Conservation (phyloP, 1,284 basidiomycete genomes). For the Tausonia pullulans region DNA sequence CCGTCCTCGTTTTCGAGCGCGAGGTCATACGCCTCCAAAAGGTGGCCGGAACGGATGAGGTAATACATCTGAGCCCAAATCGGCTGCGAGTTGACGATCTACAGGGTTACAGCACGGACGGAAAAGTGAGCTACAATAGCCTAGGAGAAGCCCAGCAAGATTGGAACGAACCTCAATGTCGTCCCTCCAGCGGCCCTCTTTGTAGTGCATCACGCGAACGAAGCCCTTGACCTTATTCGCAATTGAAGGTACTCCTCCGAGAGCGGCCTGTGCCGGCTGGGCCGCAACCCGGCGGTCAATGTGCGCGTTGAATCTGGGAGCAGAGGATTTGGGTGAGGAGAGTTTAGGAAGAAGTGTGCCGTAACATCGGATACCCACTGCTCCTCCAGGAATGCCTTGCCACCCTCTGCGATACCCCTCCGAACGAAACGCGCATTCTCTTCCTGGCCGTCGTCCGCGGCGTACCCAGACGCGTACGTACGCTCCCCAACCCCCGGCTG, state of each 20-base stretch:
- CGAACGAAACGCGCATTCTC: slow-evolving; percentile 22
- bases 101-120: slow-evolving; percentile 6
- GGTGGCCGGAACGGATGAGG: slow-evolving; percentile 75
- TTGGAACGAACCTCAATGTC: slow-evolving; percentile 56
- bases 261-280: slow-evolving; percentile 68
- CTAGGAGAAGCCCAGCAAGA: background rate
- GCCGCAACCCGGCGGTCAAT: slow-evolving; percentile 76
- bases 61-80: slow-evolving; percentile 90
- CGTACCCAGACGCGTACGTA: slow-evolving; percentile 8
- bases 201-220: slow-evolving; percentile 64
- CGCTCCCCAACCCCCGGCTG: slow-evolving; percentile 17
- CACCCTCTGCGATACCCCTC: slow-evolving; percentile 24
- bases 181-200: slow-evolving; percentile 71
- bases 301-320: slow-evolving; percentile 57
- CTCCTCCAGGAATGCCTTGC: slow-evolving; percentile 44
- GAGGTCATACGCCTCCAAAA: slow-evolving; percentile 66
- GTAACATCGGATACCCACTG: slow-evolving; percentile 32
- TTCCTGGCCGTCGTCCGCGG: slow-evolving; percentile 2
- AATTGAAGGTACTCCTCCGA: slow-evolving; percentile 85
- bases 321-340: too few relatives aligned
- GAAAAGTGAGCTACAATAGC: background rate
- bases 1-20: slow-evolving; percentile 59
- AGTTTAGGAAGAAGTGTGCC: background rate
- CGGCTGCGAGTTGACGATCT: slow-evolving; percentile 73
- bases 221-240: slow-evolving; percentile 83